phyloP scores from a whole-genome alignment of 2,329 filamentous ascomycete genomes.

The Ophiocordyceps camponoti-floridani region DNA sequence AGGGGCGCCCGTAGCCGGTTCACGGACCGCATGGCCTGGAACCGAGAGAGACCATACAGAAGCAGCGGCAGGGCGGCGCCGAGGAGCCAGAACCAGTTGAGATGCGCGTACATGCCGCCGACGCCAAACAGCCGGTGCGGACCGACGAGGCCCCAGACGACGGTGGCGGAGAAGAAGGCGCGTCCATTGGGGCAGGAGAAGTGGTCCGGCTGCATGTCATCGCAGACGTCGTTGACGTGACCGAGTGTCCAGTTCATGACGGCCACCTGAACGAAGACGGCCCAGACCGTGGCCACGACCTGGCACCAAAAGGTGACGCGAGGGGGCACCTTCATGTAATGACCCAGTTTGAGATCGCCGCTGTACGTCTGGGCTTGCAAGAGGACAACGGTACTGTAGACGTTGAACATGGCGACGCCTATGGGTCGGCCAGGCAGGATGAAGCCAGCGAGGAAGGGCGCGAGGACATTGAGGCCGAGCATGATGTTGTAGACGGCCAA shows the following conservation, averaged over 20 bases:
- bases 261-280: conserved; percentile 9
- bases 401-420: conserved; percentile 10
- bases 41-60: conserved; percentile 21
- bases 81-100: conserved; percentile 35
- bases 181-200: conserved; percentile 22
- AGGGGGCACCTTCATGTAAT: conserved; percentile 31
- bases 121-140: conserved; percentile 35
- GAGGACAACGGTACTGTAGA: conserved; percentile 8
- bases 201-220: conserved; percentile 6
- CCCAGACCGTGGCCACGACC: conserved; percentile 1
- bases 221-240: conserved; percentile 30
- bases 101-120: conserved; percentile 28
- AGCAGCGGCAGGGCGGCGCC: conserved; percentile 28
- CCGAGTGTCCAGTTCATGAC: conserved; percentile 12
- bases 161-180: conserved; percentile 30
- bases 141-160: conserved; percentile 40
- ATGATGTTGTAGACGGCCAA: conserved; percentile 17
- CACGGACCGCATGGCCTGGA: conserved; percentile 13
- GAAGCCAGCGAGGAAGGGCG: conserved; percentile 15
- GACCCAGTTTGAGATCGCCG: conserved; percentile 28
- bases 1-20: conserved; percentile 37
- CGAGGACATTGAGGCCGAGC: conserved; percentile 21
- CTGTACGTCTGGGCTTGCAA: conserved; percentile 26
- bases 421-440: conserved; percentile 8
- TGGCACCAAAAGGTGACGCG: conserved; percentile 6